Evolutionary conservation across 2,329 filamentous ascomycete species (phyloP).

Genomic region (Aspergillus novofumigatus): DNA sequence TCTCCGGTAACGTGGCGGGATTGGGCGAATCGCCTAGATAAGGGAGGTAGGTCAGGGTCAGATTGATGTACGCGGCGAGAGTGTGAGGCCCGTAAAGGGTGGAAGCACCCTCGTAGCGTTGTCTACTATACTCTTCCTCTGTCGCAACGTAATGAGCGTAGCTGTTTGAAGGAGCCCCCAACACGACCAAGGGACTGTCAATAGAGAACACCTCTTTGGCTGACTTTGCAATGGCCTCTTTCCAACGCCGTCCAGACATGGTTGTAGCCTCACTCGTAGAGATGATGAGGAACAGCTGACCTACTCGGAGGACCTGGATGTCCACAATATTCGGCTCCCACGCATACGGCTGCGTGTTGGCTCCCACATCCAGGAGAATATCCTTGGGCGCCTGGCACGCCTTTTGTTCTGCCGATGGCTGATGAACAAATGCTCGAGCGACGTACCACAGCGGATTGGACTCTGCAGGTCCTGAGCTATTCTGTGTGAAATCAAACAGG

Average conservation of each 20-base stretch:
- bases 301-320: conserved; percentile 77
- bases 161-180: conserved; percentile 85
- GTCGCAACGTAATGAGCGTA: conserved; percentile 83
- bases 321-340: conserved; percentile 94
- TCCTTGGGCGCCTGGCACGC: conserved; percentile 78
- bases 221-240: conserved; percentile 59
- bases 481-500: conserved; percentile 89
- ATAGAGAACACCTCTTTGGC: conserved; percentile 51
- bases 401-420: conserved; percentile 65
- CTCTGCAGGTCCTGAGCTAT: conserved; percentile 65
- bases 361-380: conserved; percentile 82
- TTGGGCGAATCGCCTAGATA: conserved; percentile 54
- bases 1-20: conserved; percentile 39
- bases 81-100: conserved; percentile 83
- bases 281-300: conserved; percentile 78
- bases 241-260: conserved; percentile 89
- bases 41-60: conserved; percentile 68
- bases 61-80: conserved; percentile 80
- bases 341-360: conserved; percentile 69
- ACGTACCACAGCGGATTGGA: conserved; percentile 75
- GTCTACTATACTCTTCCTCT: conserved; percentile 73
- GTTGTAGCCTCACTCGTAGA: conserved; percentile 85
- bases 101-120: conserved; percentile 92
- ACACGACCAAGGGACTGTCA: conserved; percentile 64
- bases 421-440: conserved; percentile 68